phyloP scores from a whole-genome alignment of 164 flowering plant species.

The Magnolia officinalis region DNA sequence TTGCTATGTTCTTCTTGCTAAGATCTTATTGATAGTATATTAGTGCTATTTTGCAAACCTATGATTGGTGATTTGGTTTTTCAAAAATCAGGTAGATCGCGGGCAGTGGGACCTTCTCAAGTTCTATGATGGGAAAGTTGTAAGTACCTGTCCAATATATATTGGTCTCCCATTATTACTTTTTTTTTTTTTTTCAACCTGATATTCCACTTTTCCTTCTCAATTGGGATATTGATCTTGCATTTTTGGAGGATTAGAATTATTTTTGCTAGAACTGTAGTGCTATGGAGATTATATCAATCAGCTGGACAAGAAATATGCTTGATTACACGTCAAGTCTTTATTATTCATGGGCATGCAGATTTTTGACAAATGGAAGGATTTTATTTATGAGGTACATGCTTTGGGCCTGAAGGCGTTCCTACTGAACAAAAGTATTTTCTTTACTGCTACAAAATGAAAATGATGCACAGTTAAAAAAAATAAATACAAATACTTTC shows the following conservation, averaged over 20 bases:
- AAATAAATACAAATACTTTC: too few species aligned
- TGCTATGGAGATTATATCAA: not conserved
- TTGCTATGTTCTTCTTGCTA: constrained; percentile 4
- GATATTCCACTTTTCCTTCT: not conserved
- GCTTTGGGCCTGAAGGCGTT: too few species aligned
- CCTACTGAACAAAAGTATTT: too few species aligned
- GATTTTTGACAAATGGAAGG: too few species aligned
- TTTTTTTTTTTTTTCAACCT: too few species aligned
- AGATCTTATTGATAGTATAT: constrained; percentile 1
- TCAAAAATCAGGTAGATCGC: constrained; percentile 38
- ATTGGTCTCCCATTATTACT: not conserved
- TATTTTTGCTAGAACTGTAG: not conserved
- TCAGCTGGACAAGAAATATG: too few species aligned
- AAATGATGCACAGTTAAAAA: too few species aligned
- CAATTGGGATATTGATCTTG: not conserved
- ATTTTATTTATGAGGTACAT: too few species aligned
- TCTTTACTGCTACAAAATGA: too few species aligned
- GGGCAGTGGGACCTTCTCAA: constrained; percentile 45
- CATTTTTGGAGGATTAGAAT: not conserved
- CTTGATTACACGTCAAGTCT: too few species aligned
- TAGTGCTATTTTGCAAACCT: not conserved
- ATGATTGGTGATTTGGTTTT: constrained; percentile 2
- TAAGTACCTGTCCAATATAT: constrained; percentile 29
- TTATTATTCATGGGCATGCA: too few species aligned
- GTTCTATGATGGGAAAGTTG: constrained; percentile 62